Base-by-base conservation (phyloP, 768 basidiomycete species). In the Leccinum longicurvipes region DNA sequence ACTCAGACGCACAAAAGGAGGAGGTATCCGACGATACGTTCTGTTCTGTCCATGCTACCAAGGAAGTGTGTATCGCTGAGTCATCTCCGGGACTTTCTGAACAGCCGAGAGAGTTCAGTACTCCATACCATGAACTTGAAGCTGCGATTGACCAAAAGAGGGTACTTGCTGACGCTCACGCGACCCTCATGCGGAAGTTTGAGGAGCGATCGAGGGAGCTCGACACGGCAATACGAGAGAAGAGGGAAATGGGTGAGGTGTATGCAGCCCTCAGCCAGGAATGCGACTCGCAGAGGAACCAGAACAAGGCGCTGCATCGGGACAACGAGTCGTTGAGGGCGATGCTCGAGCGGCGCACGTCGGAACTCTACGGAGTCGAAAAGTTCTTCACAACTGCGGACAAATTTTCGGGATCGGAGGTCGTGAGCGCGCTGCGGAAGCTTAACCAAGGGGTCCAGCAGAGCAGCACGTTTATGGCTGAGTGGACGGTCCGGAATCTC, bases 401-500 rank as follows among this genome's bases (percentile, higher is more conserved):
- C 56, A 46, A 62, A 1, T 66, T 73, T 39, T 76, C 81, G 0
- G 73, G 73, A 11, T 73, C 74, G 12, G 81, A 84, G 31, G 73
- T 82, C 7, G 64, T 75, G 28, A 60, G 63, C 8, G 70, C 74
- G 56, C 63, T 83, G 4, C 71, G 74, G 34, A 69, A 67, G n/a
- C 63, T 83, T 34, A 79, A 82, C 57, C 63, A 74, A 17, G 74
- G 75, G 54, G 77, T 81, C 19, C 74, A 71, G 45, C 79, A 82
- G 56, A 72, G 69, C 15, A 73, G 77, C 9, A 74, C 77, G 0
- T 71, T 67, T 29, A 72, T 82, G 48, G 74, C 78, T 6, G 78
- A 81, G 53, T 61, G 74, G 51, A 69, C 76, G 15, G 69, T 76
- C 4, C 77, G 79, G 51, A 49, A 71, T 3, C 73, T 77, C 60